These are phyloP conservation scores for Leptodermis oblonga DNA, from an alignment of 257 asterid species.

Conservation along the genomic window DNA sequence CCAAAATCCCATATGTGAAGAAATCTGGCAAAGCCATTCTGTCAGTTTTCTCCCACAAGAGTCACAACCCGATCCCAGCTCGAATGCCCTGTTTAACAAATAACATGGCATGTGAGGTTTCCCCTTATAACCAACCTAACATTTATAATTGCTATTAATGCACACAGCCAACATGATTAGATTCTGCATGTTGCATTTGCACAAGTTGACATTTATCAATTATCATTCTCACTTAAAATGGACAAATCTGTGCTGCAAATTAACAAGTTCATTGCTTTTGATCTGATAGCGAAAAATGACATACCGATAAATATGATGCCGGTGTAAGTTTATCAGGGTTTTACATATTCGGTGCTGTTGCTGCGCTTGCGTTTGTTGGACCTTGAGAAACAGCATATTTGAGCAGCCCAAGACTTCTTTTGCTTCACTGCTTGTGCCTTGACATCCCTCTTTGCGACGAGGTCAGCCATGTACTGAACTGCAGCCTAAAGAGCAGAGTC, in stretches of 20 bases:
- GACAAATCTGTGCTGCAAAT: neutral
- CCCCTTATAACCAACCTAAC: conserved; percentile 24
- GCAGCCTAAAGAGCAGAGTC: conserved; percentile 49
- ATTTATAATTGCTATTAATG: conserved; percentile 22
- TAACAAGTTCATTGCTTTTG: neutral
- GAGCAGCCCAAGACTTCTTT: conserved; percentile 77
- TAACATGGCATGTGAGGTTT: conserved; percentile 37
- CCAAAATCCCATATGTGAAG: conserved; percentile 17
- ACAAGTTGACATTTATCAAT: neutral
- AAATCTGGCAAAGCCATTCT: conserved; percentile 22
- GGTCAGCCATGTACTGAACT: conserved; percentile 73
- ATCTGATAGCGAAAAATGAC: conserved; percentile 19
- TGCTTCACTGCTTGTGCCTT: conserved; percentile 56
- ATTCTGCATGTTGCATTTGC: conserved; percentile 4
- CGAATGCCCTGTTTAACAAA: conserved; percentile 39
- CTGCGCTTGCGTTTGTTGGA: conserved; percentile 82
- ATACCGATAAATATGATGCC: conserved; percentile 27
- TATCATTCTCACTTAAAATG: neutral
- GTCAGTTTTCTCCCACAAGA: conserved; percentile 36
- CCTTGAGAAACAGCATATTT: conserved; percentile 58
- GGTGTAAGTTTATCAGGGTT: conserved; percentile 17
- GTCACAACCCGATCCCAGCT: conserved; percentile 25
- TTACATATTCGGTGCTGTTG: conserved; percentile 37
- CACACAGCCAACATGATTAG: conserved; percentile 24
- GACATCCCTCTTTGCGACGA: conserved; percentile 57